These are phyloP conservation scores for Globisporangium paddicum DNA, from an alignment of 352 stramenopile genomes.

Conservation along the genomic window DNA sequence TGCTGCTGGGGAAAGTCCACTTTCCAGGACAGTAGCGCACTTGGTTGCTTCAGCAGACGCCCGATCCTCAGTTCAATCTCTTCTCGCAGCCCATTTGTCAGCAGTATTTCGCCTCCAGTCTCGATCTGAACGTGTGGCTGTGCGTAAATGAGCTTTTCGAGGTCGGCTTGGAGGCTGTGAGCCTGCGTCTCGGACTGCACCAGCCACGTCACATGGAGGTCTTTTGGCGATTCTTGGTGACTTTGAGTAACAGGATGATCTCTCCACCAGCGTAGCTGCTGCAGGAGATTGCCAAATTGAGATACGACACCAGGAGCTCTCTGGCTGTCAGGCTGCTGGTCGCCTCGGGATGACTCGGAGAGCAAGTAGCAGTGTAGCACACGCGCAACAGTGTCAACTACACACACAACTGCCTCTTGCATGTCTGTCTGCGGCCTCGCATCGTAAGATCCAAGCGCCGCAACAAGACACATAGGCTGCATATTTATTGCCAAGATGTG, in stretches of 20 bases:
- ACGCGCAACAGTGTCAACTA: background rate
- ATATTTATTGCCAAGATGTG: no score
- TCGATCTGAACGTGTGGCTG: background rate
- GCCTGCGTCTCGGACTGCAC: background rate
- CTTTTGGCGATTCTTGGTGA: background rate
- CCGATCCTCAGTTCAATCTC: background rate
- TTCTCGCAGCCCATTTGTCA: background rate
- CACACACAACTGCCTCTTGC: background rate
- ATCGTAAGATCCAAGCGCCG: background rate
- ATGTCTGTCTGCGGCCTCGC: background rate
- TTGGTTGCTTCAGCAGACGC: background rate
- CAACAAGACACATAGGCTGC: background rate
- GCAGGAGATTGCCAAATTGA: background rate
- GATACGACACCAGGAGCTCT: background rate
- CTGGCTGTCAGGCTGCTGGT: background rate
- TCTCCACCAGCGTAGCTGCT: constrained; percentile 5
- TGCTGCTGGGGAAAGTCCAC: background rate
- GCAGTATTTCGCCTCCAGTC: background rate
- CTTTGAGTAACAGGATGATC: background rate
- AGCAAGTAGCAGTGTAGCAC: constrained; percentile 3
- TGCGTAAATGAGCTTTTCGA: background rate
- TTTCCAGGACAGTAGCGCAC: background rate
- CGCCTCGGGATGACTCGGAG: background rate
- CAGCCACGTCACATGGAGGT: background rate
- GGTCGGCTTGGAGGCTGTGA: background rate